phyloP scores from a whole-genome alignment of 257 asterid genomes.

The Solanum medicagineum region DNA sequence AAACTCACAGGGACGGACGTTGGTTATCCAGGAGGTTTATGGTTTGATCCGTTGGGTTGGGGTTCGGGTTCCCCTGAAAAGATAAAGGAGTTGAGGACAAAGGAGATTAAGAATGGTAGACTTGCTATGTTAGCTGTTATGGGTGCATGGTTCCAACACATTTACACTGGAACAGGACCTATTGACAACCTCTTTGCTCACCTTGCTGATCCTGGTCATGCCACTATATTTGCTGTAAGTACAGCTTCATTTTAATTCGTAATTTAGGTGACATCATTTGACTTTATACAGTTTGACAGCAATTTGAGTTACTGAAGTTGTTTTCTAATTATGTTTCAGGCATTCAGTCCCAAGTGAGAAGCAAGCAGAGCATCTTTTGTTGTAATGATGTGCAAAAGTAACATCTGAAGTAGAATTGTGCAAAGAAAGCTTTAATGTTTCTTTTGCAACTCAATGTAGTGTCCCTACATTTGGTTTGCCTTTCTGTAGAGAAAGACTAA shows the following conservation, averaged over 20 bases:
- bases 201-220: slow-evolving; percentile 97
- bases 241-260: neutral
- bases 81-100: slow-evolving; percentile 83
- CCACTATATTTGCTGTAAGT: slow-evolving; percentile 89
- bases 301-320: neutral
- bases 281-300: neutral
- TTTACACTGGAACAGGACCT: slow-evolving; percentile 94
- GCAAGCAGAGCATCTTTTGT: neutral
- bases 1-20: slow-evolving; percentile 97
- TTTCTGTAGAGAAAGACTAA: slow-evolving; percentile 39
- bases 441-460: slow-evolving; percentile 26
- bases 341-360: slow-evolving; percentile 70
- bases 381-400: slow-evolving; percentile 6
- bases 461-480: slow-evolving; percentile 21
- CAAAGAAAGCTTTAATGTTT: neutral
- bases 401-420: slow-evolving; percentile 15
- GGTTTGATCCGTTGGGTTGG: slow-evolving; percentile 99
- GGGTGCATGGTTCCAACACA: slow-evolving; percentile 99
- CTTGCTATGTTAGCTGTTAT: slow-evolving; percentile 93
- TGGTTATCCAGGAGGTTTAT: slow-evolving; percentile 88
- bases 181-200: slow-evolving; percentile 95
- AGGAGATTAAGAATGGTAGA: slow-evolving; percentile 93
- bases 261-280: neutral
- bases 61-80: slow-evolving; percentile 71
- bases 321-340: slow-evolving; percentile 29